Evolutionary conservation across 2,329 filamentous ascomycete genomes (phyloP).

Genomic region (Calonectria multiphialidica): DNA sequence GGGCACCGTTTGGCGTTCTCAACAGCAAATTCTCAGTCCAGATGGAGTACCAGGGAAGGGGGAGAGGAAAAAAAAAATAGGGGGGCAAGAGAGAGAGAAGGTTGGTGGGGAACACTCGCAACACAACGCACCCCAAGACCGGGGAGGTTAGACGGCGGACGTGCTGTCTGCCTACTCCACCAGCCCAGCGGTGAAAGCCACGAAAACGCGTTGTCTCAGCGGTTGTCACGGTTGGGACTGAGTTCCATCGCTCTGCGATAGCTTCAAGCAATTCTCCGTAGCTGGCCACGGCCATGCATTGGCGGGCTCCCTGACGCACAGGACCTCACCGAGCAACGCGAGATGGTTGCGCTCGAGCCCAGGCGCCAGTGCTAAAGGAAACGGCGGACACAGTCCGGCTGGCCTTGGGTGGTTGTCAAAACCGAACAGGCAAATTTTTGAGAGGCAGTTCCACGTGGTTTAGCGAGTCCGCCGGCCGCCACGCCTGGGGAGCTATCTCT

Average conservation of each 20-base stretch:
- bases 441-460: constrained; percentile 25
- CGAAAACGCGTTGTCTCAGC: constrained; percentile 5
- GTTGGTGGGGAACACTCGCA: constrained; percentile 4
- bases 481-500: not conserved
- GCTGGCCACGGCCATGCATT: not conserved
- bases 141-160: not conserved
- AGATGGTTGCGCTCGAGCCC: not conserved
- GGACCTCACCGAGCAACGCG: not conserved
- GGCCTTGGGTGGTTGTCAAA: not conserved
- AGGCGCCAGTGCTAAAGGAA: not conserved
- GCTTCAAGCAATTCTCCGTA: not conserved
- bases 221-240: not conserved
- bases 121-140: constrained; percentile 6
- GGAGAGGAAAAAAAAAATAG: not conserved
- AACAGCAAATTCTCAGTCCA: constrained; percentile 8
- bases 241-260: not conserved
- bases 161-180: constrained; percentile 4
- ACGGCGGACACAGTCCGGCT: not conserved
- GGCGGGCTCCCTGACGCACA: not conserved
- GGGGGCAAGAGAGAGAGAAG: not conserved
- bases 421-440: not conserved
- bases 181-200: constrained; percentile 16
- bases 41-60: not conserved
- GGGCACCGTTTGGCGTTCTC: constrained; percentile 7
- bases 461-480: constrained; percentile 8